Percentiles rank a stretch among this genome's conserved stretches.
These are phyloP conservation scores for Wallacemonas sp. DNA, from an alignment of 208 protist genomes.

Conservation along the genomic window DNA sequence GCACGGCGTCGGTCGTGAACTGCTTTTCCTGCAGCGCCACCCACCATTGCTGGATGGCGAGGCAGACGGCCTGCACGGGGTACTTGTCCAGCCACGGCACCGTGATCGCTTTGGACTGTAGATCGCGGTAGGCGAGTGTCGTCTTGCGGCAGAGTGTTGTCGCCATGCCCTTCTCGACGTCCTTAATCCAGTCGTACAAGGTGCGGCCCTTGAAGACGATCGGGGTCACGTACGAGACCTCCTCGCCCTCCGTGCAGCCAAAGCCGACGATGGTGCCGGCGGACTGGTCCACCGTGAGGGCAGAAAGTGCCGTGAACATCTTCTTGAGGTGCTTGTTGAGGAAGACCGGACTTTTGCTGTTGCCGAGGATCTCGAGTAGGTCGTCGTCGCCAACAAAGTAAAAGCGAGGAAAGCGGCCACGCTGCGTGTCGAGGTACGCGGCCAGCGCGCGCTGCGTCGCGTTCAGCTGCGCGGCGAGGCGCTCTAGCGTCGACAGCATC, in stretches of 20 bases:
- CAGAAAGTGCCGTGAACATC: constrained; percentile 99
- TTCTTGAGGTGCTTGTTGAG: constrained; percentile 98
- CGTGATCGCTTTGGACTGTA: constrained; percentile 36
- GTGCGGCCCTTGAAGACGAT: constrained; percentile 57
- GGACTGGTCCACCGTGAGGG: constrained; percentile 53
- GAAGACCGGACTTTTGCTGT: constrained; percentile 92
- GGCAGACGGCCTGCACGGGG: constrained; percentile 91
- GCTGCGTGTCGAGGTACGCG: constrained; percentile 97
- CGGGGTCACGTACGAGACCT: constrained; percentile 68
- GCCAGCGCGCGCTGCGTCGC: constrained; percentile 97
- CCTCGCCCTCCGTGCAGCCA: constrained; percentile 92
- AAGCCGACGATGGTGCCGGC: constrained; percentile 83
- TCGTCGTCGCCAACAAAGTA: constrained; percentile 99
- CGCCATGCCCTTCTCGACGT: constrained; percentile 91
- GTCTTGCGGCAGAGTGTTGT: constrained; percentile 75
- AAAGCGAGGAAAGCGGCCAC: constrained; percentile 97
- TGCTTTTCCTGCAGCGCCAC: constrained; percentile 80
- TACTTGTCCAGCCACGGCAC: constrained; percentile 87
- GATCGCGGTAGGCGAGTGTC: constrained; percentile 27
- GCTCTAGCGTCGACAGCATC: constrained; percentile 89
- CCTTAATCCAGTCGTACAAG: constrained; percentile 94
- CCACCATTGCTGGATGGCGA: constrained; percentile 94
- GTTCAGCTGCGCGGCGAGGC: constrained; percentile 87
- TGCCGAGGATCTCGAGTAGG: constrained; percentile 99
- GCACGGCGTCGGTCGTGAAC: constrained; percentile 13